These are phyloP conservation scores for Erodium maritimum DNA, from an alignment of 345 rosid genomes.

Conservation along the genomic window DNA sequence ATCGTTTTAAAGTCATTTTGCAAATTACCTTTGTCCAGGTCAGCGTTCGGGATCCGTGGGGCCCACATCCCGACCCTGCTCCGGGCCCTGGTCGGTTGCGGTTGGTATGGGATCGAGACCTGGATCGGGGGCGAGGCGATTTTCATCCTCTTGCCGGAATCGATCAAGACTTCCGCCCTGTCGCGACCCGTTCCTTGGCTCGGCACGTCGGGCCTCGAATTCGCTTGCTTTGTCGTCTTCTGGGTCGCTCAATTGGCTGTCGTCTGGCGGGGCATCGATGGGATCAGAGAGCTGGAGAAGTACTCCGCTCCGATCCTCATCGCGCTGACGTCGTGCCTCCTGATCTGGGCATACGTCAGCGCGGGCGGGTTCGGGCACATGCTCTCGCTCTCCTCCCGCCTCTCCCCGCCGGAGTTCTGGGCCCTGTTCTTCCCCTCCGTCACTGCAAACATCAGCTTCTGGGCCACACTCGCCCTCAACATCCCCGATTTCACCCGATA, in stretches of 20 bases:
- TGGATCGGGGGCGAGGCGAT: slow-evolving; percentile 98
- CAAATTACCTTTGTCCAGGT: too few relatives aligned
- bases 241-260: slow-evolving; percentile 67
- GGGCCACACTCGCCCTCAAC: slow-evolving; percentile 88
- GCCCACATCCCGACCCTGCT: slow-evolving; percentile 80
- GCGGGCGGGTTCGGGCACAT: slow-evolving; percentile 73
- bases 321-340: slow-evolving; percentile 49
- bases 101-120: slow-evolving; percentile 96
- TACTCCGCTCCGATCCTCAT: slow-evolving; percentile 71
- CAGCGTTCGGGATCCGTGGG: slow-evolving; percentile 73
- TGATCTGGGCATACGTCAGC: slow-evolving; percentile 65
- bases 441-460: slow-evolving; percentile 88
- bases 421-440: slow-evolving; percentile 75
- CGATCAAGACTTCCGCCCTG: slow-evolving; percentile 32
- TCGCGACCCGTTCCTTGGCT: slow-evolving; percentile 54
- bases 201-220: slow-evolving; percentile 79
- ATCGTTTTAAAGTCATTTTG: too few relatives aligned
- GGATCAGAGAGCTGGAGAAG: slow-evolving; percentile 72
- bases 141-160: slow-evolving; percentile 57
- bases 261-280: slow-evolving; percentile 74
- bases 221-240: slow-evolving; percentile 64
- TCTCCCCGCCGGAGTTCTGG: slow-evolving; percentile 65
- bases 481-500: slow-evolving; percentile 85
- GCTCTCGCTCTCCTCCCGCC: slow-evolving; percentile 55
- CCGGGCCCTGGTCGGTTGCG: slow-evolving; percentile 84